These are phyloP conservation scores for Annulohypoxylon maeteangense DNA, from an alignment of 495 filamentous ascomycete genomes.

Conservation along the genomic window DNA sequence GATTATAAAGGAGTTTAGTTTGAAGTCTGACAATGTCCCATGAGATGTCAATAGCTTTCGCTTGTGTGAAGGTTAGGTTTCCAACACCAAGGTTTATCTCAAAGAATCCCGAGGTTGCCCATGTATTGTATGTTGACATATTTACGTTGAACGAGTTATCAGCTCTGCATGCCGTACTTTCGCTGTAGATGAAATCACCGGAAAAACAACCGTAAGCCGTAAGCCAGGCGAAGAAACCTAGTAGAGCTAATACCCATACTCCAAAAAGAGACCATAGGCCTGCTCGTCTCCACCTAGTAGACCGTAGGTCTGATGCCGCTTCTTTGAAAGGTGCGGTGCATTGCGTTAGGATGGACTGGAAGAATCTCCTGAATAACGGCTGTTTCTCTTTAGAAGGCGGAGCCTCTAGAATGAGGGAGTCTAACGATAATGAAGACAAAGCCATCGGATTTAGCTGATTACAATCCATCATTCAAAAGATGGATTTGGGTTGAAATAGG, in stretches of 20 bases:
- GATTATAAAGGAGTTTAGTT: not conserved
- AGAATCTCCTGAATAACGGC: not conserved
- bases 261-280: not conserved
- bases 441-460: not conserved
- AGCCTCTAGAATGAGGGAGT: not conserved
- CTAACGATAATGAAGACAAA: not conserved
- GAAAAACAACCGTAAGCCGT: not conserved
- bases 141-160: conserved; percentile 8
- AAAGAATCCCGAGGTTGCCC: conserved; percentile 31
- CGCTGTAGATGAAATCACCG: not conserved
- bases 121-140: not conserved
- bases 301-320: not conserved
- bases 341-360: not conserved
- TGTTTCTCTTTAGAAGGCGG: not conserved
- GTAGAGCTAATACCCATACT: not conserved
- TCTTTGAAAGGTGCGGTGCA: not conserved
- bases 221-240: not conserved
- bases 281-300: not conserved
- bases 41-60: conserved; percentile 45
- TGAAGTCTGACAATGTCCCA: conserved; percentile 44
- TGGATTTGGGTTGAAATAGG: not conserved
- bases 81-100: conserved; percentile 40
- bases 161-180: conserved; percentile 3
- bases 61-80: conserved; percentile 35
- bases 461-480: not conserved